phyloP scores from a whole-genome alignment of 345 rosid genomes.

The Corymbia maculata region DNA sequence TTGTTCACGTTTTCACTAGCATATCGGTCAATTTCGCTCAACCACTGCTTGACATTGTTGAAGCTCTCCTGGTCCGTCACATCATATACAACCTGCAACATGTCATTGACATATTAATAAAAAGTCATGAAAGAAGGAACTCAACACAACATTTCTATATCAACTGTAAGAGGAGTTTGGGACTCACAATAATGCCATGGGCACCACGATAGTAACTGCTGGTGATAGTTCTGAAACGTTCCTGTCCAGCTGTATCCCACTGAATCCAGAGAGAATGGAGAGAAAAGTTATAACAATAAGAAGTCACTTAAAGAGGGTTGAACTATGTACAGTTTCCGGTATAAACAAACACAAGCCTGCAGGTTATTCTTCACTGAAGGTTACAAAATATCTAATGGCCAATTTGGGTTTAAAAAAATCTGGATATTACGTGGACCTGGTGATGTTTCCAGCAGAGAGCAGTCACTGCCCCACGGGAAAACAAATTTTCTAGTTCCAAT shows the following conservation, averaged over 20 bases:
- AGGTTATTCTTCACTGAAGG: background rate
- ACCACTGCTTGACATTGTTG: constrained; percentile 74
- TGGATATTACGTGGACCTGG: background rate
- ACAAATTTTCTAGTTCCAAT: background rate
- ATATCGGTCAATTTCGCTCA: constrained; percentile 66
- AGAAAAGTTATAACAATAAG: background rate
- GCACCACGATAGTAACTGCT: constrained; percentile 98
- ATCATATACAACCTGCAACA: constrained; percentile 55
- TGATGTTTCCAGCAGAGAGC: background rate
- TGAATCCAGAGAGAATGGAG: constrained; percentile 12
- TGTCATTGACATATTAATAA: background rate
- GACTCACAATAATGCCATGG: constrained; percentile 80
- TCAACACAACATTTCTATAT: background rate
- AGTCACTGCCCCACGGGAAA: background rate
- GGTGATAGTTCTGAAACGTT: constrained; percentile 89
- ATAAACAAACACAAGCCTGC: background rate
- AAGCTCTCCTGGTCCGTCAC: constrained; percentile 78
- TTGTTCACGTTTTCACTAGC: constrained; percentile 75
- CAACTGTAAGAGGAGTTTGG: background rate
- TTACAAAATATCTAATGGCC: background rate
- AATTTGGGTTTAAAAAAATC: background rate
- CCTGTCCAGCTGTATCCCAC: constrained; percentile 99
- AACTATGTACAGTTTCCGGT: background rate
- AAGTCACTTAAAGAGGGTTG: background rate
- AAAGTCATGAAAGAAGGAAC: background rate